Evolutionary conservation across 768 basidiomycete genomes (phyloP).

Genomic region (Leccinum truebloodii): DNA sequence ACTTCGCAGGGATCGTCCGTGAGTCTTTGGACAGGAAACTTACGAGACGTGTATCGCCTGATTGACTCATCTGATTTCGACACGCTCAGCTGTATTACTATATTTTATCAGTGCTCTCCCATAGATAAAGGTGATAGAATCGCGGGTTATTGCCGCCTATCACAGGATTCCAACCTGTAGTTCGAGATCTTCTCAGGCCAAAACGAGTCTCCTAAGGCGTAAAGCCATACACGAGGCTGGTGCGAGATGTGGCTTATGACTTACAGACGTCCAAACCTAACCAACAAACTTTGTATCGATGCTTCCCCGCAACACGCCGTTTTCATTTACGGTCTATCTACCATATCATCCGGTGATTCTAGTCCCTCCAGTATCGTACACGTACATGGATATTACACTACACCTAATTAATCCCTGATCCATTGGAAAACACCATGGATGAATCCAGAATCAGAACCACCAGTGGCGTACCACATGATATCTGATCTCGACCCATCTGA

Average conservation of each 20-base stretch:
- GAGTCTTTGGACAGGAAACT: background rate
- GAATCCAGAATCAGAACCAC: conserved; percentile 6
- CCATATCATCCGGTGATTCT: conserved; percentile 10
- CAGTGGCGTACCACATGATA: conserved; percentile 20
- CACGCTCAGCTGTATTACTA: background rate
- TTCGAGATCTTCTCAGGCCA: background rate
- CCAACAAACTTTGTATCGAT: conserved; percentile 16
- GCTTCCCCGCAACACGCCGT: conserved; percentile 31
- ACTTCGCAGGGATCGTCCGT: conserved; percentile 11
- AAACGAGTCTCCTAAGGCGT: conserved; percentile 14
- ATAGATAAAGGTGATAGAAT: conserved; percentile 23
- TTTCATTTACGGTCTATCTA: conserved; percentile 25
- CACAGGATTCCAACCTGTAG: background rate
- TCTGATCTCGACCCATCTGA: conserved; percentile 1
- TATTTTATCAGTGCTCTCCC: conserved; percentile 14
- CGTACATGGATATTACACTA: conserved; percentile 14
- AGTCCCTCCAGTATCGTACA: conserved; percentile 14
- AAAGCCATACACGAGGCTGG: conserved; percentile 23
- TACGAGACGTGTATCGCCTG: conserved; percentile 14
- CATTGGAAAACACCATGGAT: conserved; percentile 2
- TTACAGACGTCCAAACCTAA: conserved; percentile 14
- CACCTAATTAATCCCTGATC: conserved; percentile 12
- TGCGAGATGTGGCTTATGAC: conserved; percentile 8
- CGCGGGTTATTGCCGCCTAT: conserved; percentile 9
- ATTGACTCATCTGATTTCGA: background rate